A percentile compares a stretch with the other conserved stretches of the same genome.
Conservation (phyloP, 176 grass and related monocot species). For the Ensete glaucum region DNA sequence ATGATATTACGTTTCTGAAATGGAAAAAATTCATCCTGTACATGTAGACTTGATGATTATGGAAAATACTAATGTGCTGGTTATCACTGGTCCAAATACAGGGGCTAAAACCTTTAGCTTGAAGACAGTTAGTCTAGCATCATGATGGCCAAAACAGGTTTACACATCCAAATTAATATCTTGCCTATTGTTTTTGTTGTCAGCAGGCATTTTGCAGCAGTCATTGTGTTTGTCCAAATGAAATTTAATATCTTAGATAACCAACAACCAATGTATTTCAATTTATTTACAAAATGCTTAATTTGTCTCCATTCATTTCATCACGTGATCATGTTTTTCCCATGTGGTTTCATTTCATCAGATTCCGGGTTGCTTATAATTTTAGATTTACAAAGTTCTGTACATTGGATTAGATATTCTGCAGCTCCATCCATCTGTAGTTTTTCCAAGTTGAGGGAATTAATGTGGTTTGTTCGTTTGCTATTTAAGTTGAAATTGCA, state of each 20-base stretch:
- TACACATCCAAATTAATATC: neutral
- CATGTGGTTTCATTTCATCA: too few relatives aligned
- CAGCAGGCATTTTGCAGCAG: too few relatives aligned
- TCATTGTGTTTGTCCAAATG: neutral
- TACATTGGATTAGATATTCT: too few relatives aligned
- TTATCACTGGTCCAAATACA: slow-evolving; percentile 80
- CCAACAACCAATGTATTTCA: neutral
- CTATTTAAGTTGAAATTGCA: too few relatives aligned
- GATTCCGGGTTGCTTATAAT: too few relatives aligned
- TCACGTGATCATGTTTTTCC: too few relatives aligned
- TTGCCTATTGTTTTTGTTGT: too few relatives aligned
- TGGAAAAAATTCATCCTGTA: slow-evolving; percentile 43
- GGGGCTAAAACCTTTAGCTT: slow-evolving; percentile 78
- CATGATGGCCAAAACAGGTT: slow-evolving; percentile 73
- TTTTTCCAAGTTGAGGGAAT: too few relatives aligned
- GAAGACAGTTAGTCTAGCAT: slow-evolving; percentile 69
- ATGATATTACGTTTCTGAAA: slow-evolving; percentile 39
- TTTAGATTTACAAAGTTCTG: too few relatives aligned
- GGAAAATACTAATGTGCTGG: slow-evolving; percentile 56
- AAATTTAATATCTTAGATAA: neutral
- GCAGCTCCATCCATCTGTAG: too few relatives aligned
- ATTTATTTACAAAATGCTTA: neutral
- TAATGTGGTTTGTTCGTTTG: too few relatives aligned
- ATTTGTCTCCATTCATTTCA: neutral
- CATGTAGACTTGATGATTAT: slow-evolving; percentile 69